Conservation (phyloP, 2,329 filamentous ascomycete genomes). For the Fusarium secorum region DNA sequence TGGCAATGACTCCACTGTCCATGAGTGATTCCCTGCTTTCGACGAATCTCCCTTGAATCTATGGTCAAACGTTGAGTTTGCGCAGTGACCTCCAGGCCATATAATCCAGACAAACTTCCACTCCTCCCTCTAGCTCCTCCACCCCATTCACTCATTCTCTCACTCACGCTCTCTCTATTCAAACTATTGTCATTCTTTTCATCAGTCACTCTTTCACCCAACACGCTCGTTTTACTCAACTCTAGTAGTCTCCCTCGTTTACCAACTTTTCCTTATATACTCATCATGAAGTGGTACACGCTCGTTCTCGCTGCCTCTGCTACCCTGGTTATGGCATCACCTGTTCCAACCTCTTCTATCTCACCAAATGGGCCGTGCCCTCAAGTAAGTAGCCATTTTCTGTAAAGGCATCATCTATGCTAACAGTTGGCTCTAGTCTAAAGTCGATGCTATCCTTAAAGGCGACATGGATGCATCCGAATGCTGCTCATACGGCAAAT, state of each 20-base stretch:
- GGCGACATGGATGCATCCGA: constrained; percentile 57
- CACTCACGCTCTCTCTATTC: not conserved
- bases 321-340: constrained; percentile 13
- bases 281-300: constrained; percentile 37
- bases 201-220: not conserved
- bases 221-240: not conserved
- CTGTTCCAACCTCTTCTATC: constrained; percentile 40
- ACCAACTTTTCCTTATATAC: not conserved
- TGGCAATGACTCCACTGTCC: constrained; percentile 2
- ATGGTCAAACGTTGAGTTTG: not conserved
- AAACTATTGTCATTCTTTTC: constrained; percentile 2
- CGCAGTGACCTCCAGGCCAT: not conserved
- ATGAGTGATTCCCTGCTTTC: not conserved
- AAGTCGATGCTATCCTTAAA: constrained; percentile 55
- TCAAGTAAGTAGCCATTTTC: constrained; percentile 37
- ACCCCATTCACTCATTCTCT: not conserved
- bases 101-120: constrained; percentile 12
- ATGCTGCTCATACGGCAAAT: constrained; percentile 63
- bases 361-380: constrained; percentile 48
- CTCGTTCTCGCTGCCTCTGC: constrained; percentile 28
- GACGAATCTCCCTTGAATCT: not conserved
- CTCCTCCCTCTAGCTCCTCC: not conserved
- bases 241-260: not conserved
- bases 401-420: not conserved
- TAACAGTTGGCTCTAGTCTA: constrained; percentile 36